These are phyloP conservation scores for Fusarium sp. DNA, from an alignment of 2,329 filamentous ascomycete genomes.

Conservation along the genomic window DNA sequence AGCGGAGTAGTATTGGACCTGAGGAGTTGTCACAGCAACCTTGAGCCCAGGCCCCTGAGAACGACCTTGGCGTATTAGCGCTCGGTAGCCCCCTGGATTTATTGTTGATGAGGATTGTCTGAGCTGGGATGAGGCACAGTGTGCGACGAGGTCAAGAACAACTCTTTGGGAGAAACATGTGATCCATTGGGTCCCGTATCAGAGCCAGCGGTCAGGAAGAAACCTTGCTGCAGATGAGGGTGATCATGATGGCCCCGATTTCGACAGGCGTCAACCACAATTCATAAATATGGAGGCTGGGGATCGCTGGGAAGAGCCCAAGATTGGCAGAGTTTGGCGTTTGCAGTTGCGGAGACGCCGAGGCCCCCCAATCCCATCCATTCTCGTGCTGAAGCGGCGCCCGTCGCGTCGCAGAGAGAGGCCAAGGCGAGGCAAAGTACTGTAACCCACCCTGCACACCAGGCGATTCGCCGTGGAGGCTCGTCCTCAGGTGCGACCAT, in stretches of 20 bases:
- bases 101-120: slow-evolving; percentile 18
- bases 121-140: slow-evolving; percentile 14
- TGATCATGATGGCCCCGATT: slow-evolving; percentile 10
- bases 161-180: slow-evolving; percentile 13
- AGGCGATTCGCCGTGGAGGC: slow-evolving; percentile 11
- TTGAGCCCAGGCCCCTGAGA: slow-evolving; percentile 26
- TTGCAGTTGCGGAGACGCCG: slow-evolving; percentile 24
- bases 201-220: slow-evolving; percentile 11
- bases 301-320: slow-evolving; percentile 6
- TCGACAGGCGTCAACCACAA: slow-evolving; percentile 7
- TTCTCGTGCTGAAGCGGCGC: slow-evolving; percentile 17
- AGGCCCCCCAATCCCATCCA: slow-evolving; percentile 18
- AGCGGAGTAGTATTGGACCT: slow-evolving; percentile 25
- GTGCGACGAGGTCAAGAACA: slow-evolving; percentile 4
- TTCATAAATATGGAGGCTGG: slow-evolving; percentile 26
- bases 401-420: slow-evolving; percentile 6
- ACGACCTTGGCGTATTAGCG: slow-evolving; percentile 28
- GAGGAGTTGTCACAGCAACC: slow-evolving; percentile 42
- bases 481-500: slow-evolving; percentile 25
- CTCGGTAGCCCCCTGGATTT: slow-evolving; percentile 3
- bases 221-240: slow-evolving; percentile 26
- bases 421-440: slow-evolving; percentile 28
- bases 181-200: slow-evolving; percentile 21
- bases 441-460: slow-evolving; percentile 20
- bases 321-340: slow-evolving; percentile 27